Evolutionary conservation across 2,329 filamentous ascomycete species (phyloP), one percentile per base, ranked within the genome.

Genomic region (Cercospora citrullina): DNA sequence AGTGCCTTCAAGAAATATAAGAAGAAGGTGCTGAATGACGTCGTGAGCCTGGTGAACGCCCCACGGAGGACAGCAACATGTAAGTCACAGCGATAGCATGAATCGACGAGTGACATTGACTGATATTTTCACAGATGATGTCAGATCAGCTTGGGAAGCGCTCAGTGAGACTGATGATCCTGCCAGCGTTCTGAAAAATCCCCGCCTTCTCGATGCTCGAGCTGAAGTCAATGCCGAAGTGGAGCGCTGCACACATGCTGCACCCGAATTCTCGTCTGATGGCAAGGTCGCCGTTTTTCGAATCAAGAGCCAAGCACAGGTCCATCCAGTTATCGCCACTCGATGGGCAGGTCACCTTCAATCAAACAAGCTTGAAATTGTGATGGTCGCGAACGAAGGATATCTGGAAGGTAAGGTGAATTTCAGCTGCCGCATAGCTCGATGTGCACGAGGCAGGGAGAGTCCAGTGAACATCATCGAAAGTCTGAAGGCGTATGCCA

Each of bases 321-420:
- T 91, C 0, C 89, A 91, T 74, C 87, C 88, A 0, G 83, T 91
- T 2, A 89, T 91, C 65, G 89, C 89, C 1, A 90, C 87, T 4
- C 81, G 89, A 10, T 91, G 89, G 89, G 85, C 88, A 0, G 86
- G 87, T 0, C 83, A 87, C 70, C 79, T 91, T 3, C 84, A 84
- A 58, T 87, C 86, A 1, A 81, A 84, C 59, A 85, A 84, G 64
- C 80, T 91, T 1, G 85, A 90, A 72, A 86, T 90, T 1, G 81
- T 91, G 7, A 81, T 91, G 71, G 88, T 88, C 4, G 89, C 89
- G 0, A 91, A 91, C 65, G 85, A 88, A 65, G 88, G 88, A 0
- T 91, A 91, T 71, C 75, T 89, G 0, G 83, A 85, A 0, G 87
- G 82, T 1, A 84, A 86, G 76, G 88, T 91, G 26, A 89, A 90